Conservation (phyloP, 2,329 filamentous ascomycete genomes). For the Cryphonectria radicalis region DNA sequence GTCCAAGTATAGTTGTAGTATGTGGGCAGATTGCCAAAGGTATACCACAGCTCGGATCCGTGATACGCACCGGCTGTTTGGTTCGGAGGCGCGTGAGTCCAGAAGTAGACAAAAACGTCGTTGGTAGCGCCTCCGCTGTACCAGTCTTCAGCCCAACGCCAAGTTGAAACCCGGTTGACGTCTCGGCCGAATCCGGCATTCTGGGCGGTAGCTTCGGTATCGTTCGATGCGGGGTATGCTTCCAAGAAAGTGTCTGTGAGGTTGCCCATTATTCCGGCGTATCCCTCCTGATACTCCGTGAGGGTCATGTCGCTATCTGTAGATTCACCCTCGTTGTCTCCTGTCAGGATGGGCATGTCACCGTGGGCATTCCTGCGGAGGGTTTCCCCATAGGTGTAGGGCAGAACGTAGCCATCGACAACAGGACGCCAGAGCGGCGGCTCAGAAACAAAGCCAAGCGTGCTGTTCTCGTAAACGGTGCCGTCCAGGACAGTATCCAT, state of each 20-base stretch:
- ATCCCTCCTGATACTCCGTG: slow-evolving; percentile 29
- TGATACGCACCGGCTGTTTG: too few relatives aligned
- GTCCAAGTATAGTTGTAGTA: background rate
- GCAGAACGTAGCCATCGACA: slow-evolving; percentile 2
- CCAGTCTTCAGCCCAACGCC: slow-evolving; percentile 36
- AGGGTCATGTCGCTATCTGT: slow-evolving; percentile 21
- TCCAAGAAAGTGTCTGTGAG: slow-evolving; percentile 30
- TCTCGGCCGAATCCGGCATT: background rate
- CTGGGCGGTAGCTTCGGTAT: background rate
- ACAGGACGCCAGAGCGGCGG: slow-evolving; percentile 7
- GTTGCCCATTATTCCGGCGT: slow-evolving; percentile 35
- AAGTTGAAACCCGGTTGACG: slow-evolving; percentile 34
- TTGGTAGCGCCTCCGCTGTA: slow-evolving; percentile 32
- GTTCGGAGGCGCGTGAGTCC: too few relatives aligned
- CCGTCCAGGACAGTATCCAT: background rate
- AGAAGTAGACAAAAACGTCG: too few relatives aligned
- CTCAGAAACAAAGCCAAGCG: background rate
- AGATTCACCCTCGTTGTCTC: slow-evolving; percentile 7
- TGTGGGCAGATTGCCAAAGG: slow-evolving; percentile 38
- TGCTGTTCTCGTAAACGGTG: background rate
- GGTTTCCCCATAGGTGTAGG: background rate
- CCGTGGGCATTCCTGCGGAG: background rate
- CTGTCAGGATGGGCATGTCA: slow-evolving; percentile 3
- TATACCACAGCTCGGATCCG: slow-evolving; percentile 37
- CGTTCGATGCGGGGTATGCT: slow-evolving; percentile 15